Percentiles rank a stretch among this genome's conserved stretches.
Conservation (phyloP, 2,329 filamentous ascomycete genomes). For the Sporothrix euskadiensis region DNA sequence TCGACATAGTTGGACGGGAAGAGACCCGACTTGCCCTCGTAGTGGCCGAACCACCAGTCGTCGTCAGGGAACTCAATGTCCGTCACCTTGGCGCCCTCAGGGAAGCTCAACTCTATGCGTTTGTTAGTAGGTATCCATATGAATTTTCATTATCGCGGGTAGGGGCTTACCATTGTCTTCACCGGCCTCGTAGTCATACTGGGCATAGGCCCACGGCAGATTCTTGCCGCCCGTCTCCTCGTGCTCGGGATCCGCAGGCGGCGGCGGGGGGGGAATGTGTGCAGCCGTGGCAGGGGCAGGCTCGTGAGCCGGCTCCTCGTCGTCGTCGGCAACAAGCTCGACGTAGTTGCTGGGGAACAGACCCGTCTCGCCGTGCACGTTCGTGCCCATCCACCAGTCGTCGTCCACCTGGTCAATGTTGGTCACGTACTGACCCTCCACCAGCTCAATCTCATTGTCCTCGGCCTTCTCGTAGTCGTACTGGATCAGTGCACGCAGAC, state of each 20-base stretch:
- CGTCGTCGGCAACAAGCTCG: slow-evolving; percentile 70
- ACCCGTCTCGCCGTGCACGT: slow-evolving; percentile 77
- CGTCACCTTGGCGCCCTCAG: slow-evolving; percentile 80
- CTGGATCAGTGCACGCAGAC: slow-evolving; percentile 72
- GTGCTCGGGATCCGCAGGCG: slow-evolving; percentile 45
- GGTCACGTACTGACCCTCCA: slow-evolving; percentile 82
- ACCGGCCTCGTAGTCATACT: slow-evolving; percentile 95
- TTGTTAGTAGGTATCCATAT: slow-evolving; percentile 29
- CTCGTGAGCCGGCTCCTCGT: slow-evolving; percentile 35
- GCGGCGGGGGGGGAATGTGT: slow-evolving; percentile 39
- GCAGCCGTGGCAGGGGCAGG: slow-evolving; percentile 28
- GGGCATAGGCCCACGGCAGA: slow-evolving; percentile 73
- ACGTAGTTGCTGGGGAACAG: slow-evolving; percentile 98
- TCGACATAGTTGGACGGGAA: slow-evolving; percentile 77
- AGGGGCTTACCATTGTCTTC: slow-evolving; percentile 75
- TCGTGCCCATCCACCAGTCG: slow-evolving; percentile 98
- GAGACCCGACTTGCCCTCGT: slow-evolving; percentile 74
- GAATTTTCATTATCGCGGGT: not conserved
- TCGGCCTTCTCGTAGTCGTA: slow-evolving; percentile 98
- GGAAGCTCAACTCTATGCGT: slow-evolving; percentile 72
- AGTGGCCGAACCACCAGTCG: slow-evolving; percentile 97
- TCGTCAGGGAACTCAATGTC: slow-evolving; percentile 94
- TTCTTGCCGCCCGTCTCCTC: slow-evolving; percentile 36
- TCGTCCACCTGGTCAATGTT: slow-evolving; percentile 97
- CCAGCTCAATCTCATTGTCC: slow-evolving; percentile 91